Base-by-base conservation (phyloP, 2,329 filamentous ascomycete genomes). In the Sclerotinia glacialis region DNA sequence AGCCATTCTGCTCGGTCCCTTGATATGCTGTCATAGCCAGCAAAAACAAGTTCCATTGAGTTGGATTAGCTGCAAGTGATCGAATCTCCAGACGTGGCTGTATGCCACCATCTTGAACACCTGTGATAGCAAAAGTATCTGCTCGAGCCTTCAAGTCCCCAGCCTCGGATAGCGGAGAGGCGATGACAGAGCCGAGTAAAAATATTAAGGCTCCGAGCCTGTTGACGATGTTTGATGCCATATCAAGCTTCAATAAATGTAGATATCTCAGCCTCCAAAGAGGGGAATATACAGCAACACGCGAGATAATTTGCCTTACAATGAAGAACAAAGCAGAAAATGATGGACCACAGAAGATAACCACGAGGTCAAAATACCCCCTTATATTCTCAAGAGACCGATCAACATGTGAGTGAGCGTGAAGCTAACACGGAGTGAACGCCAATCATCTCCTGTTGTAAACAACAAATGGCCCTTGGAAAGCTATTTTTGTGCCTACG, bases 11-110 rank as follows among this genome's bases (percentile, higher is more conserved):
- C 66, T 84, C 85, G 68, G 80, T 83, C 78, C 91, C 87, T 80
- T 93, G 86, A 79, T 86, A 85, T 44, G 40, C 28, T 76, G 85
- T 86, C 73, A 94, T 82, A 14, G 88, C 89, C 60, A 93, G 83
- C 37, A 96, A 80, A 77, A 89, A 95, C 67, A 95, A 78, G 75
- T 90, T 91, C 86, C 88, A 92, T 74, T 84, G 83, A 72, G 90
- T 86, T 12, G 82, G 75, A 34, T 67, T 83, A 62, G 83, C 78
- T 69, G 85, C 80, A 72, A 95, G 80, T 53, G 88, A 79, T 55
- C 88, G 82, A 70, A 95, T 85, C 74, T 95, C 90, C 59, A 82
- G 82, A 69, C 91, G 84, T 31, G 78, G 68, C 9, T 78, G 78
- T 37, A 67, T 31, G 23, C 60, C 60, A 44, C 52, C 21, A 64